phyloP scores from a whole-genome alignment of 2,329 filamentous ascomycete species.

The Bipolaris victoriae region DNA sequence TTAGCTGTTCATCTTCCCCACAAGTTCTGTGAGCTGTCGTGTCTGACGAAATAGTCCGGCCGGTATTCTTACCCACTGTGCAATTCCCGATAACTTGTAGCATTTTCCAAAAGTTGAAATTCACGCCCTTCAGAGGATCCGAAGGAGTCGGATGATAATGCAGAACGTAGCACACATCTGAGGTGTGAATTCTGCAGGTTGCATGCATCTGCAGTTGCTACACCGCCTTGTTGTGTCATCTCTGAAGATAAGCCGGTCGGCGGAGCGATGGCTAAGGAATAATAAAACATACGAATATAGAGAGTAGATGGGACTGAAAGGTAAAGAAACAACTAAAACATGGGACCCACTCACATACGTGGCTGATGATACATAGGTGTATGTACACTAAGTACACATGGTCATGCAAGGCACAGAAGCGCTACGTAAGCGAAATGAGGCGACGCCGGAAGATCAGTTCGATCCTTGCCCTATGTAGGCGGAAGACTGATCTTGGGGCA shows the following conservation, averaged over 20 bases:
- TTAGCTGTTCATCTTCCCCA: background rate
- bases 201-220: conserved; percentile 2
- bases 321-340: background rate
- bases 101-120: background rate
- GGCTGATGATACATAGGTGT: background rate
- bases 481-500: background rate
- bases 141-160: background rate
- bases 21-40: background rate
- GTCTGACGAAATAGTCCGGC: background rate
- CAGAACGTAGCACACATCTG: background rate
- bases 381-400: background rate
- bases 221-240: background rate
- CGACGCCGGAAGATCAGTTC: background rate
- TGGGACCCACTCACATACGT: too few species aligned
- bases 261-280: background rate
- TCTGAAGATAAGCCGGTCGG: background rate
- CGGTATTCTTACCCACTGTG: background rate
- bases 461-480: background rate
- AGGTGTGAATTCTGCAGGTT: background rate
- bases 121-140: background rate
- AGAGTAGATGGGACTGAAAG: background rate
- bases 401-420: background rate
- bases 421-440: background rate
- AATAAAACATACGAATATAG: background rate
- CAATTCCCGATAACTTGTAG: background rate